These are phyloP conservation scores for Phalaenopsis aphrodite DNA, from an alignment of 106 monocot species.

Conservation along the genomic window DNA sequence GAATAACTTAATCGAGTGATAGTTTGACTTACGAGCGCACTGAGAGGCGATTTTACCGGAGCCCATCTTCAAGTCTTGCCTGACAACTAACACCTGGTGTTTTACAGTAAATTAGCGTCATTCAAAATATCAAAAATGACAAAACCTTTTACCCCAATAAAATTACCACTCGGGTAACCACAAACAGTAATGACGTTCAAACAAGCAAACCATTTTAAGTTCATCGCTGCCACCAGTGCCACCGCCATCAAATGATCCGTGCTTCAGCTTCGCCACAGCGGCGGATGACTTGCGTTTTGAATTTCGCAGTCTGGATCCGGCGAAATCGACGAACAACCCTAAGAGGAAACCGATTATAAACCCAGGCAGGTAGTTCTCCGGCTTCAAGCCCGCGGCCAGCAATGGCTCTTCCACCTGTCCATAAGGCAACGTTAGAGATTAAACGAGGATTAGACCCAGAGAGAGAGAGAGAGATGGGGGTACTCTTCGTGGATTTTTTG, in stretches of 20 bases:
- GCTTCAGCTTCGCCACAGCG: slow-evolving; percentile 18
- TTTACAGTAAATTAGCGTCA: not conserved
- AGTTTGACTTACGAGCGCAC: slow-evolving; percentile 89
- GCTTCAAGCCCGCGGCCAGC: slow-evolving; percentile 54
- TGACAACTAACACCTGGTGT: slow-evolving; percentile 78
- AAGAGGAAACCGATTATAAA: slow-evolving; percentile 71
- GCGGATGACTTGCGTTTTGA: slow-evolving; percentile 15
- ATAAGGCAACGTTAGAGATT: not conserved
- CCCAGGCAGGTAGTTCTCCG: slow-evolving; percentile 76
- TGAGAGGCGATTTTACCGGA: slow-evolving; percentile 94
- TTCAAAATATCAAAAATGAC: not conserved
- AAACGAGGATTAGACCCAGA: not conserved
- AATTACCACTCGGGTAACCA: not conserved
- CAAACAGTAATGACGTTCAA: not conserved
- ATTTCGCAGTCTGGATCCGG: slow-evolving; percentile 10
- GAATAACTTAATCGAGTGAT: not conserved
- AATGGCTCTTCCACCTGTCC: slow-evolving; percentile 50
- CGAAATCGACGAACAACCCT: slow-evolving; percentile 65
- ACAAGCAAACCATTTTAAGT: slow-evolving; percentile 70
- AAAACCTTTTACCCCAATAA: not conserved
- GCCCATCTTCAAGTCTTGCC: slow-evolving; percentile 95
- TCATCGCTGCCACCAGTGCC: slow-evolving; percentile 33
- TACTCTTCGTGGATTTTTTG: not conserved
- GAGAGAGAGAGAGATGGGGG: not conserved
- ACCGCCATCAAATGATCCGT: slow-evolving; percentile 1